phyloP scores from a whole-genome alignment of 345 rosid species.

The Reutealis trisperma region DNA sequence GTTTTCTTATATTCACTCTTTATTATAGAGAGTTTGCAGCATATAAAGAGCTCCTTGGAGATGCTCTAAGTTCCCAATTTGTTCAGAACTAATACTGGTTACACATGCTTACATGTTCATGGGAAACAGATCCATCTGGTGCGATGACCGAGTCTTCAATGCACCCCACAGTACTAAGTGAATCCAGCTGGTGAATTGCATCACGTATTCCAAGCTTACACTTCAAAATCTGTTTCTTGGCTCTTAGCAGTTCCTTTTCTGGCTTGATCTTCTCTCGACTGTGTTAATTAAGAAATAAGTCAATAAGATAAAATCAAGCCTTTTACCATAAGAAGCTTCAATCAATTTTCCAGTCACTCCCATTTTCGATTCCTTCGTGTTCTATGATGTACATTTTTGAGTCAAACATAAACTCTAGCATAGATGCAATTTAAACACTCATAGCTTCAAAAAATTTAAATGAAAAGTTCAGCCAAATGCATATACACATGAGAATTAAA shows the following conservation, averaged over 20 bases:
- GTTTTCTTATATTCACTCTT: too few species aligned
- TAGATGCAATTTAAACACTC: not conserved
- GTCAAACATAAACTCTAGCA: not conserved
- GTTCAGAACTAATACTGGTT: not conserved
- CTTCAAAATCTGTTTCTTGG: constrained; percentile 76
- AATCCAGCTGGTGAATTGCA: constrained; percentile 70
- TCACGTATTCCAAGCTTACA: constrained; percentile 98
- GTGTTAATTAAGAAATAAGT: constrained; percentile 22
- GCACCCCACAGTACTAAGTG: constrained; percentile 77
- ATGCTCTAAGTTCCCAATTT: too few species aligned
- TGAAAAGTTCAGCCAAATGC: not conserved
- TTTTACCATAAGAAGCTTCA: not conserved
- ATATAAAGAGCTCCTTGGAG: too few species aligned
- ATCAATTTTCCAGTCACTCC: not conserved
- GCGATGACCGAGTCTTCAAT: constrained; percentile 85
- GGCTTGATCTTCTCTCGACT: constrained; percentile 97
- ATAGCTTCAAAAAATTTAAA: not conserved
- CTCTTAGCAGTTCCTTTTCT: constrained; percentile 84
- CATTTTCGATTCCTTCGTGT: not conserved
- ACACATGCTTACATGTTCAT: constrained; percentile 69
- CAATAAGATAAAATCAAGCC: not conserved
- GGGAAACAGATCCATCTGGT: constrained; percentile 93
- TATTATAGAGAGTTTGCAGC: too few species aligned
- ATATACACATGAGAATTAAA: not conserved
- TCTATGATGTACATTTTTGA: not conserved